A percentile compares a stretch with the other conserved stretches of the same genome.
phyloP scores from a whole-genome alignment of 2,329 filamentous ascomycete species.

The Diaporthe sp. region DNA sequence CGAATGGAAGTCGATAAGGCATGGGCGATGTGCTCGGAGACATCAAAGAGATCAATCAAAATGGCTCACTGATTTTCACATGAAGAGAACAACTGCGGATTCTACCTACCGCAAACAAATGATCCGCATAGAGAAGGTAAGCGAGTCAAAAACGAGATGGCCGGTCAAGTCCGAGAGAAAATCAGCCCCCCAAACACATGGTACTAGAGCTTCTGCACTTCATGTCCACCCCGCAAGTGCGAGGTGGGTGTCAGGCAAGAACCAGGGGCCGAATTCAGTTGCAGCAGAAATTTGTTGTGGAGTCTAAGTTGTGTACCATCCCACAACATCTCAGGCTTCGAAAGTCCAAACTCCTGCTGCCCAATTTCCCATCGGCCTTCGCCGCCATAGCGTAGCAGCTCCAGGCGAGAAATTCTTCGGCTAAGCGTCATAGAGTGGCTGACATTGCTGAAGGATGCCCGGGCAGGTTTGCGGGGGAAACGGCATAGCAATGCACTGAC shows the following conservation, averaged over 20 bases:
- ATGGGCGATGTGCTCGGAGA: not conserved
- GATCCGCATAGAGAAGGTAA: not conserved
- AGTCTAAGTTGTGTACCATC: not conserved
- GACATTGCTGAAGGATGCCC: not conserved
- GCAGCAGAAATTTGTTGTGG: not conserved
- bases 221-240: not conserved
- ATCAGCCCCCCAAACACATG: fast-evolving
- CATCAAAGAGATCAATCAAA: not conserved
- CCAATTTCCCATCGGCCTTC: not conserved
- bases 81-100: not conserved
- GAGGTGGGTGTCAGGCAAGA: not conserved
- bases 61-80: not conserved
- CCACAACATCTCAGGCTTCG: not conserved
- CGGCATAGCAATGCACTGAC: not conserved
- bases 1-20: not conserved
- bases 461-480: not conserved
- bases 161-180: not conserved
- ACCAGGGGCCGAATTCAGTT: not conserved
- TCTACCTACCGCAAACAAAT: not conserved
- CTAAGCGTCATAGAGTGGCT: not conserved
- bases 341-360: not conserved
- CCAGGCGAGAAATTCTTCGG: too few relatives aligned
- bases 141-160: not conserved
- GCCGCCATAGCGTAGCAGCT: not conserved
- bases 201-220: not conserved